phyloP scores from a whole-genome alignment of 148 eudicot species.

The Chenopodium formosanum region DNA sequence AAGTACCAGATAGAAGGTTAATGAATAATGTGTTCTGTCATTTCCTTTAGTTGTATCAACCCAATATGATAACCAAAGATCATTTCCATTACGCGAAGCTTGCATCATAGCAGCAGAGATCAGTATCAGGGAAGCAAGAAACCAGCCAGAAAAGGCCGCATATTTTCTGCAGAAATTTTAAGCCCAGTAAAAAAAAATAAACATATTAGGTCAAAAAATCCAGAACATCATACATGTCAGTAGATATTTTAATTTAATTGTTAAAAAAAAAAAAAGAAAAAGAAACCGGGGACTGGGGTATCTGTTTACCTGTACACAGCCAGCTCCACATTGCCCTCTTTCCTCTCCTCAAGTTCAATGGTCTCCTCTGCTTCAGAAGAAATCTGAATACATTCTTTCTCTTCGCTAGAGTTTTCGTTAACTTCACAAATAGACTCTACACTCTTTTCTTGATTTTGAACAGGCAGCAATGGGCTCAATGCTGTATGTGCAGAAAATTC shows the following conservation, averaged over 20 bases:
- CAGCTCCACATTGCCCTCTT: slow-evolving; percentile 87
- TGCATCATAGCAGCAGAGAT: slow-evolving; percentile 89
- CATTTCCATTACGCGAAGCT: slow-evolving; percentile 94
- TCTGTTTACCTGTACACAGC: slow-evolving; percentile 63
- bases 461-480: slow-evolving; percentile 32
- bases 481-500: slow-evolving; percentile 40
- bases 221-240: not conserved
- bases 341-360: slow-evolving; percentile 63
- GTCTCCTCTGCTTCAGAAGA: slow-evolving; percentile 42
- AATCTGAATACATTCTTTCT: slow-evolving; percentile 35
- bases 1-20: slow-evolving; percentile 73
- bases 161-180: slow-evolving; percentile 59
- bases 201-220: not conserved
- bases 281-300: not conserved
- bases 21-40: slow-evolving; percentile 36
- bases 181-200: not conserved
- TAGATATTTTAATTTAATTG: not conserved
- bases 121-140: slow-evolving; percentile 54
- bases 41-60: slow-evolving; percentile 69
- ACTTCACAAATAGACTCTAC: slow-evolving; percentile 27
- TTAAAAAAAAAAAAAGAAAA: not conserved
- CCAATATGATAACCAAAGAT: slow-evolving; percentile 95
- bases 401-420: slow-evolving; percentile 25
- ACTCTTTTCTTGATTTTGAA: slow-evolving; percentile 29
- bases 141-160: slow-evolving; percentile 90